Evolutionary conservation across 768 basidiomycete genomes (phyloP).

Genomic region (Pluteus cervinus): DNA sequence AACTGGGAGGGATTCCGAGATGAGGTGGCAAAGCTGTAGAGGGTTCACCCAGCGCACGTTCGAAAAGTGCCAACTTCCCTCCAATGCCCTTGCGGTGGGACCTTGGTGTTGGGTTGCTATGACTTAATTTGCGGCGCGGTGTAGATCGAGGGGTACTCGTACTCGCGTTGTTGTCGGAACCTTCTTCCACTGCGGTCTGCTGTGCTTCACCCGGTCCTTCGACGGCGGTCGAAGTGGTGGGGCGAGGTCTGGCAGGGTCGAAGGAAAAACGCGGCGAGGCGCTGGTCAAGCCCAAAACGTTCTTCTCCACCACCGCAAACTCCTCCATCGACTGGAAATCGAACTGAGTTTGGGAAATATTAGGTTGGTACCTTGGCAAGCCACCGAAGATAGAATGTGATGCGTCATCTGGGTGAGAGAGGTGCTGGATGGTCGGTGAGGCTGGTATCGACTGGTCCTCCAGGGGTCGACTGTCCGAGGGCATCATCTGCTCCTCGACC

Average conservation of each 20-base stretch:
- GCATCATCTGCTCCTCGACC: slow-evolving; percentile 7
- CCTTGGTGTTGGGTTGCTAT: slow-evolving; percentile 68
- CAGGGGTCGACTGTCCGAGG: slow-evolving; percentile 7
- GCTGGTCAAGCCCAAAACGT: slow-evolving; percentile 56
- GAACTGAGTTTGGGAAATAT: slow-evolving; percentile 50
- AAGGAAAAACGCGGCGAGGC: slow-evolving; percentile 40
- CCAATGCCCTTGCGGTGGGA: slow-evolving; percentile 50
- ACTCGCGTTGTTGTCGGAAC: slow-evolving; percentile 16
- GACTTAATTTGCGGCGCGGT: slow-evolving; percentile 83
- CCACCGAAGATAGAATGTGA: slow-evolving; percentile 34
- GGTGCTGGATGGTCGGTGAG: slow-evolving; percentile 27
- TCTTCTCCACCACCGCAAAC: slow-evolving; percentile 68
- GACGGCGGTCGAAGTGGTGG: slow-evolving; percentile 4
- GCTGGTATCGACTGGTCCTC: slow-evolving; percentile 7
- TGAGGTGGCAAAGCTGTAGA: slow-evolving; percentile 41
- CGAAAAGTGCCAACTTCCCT: slow-evolving; percentile 91
- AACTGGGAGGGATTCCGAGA: slow-evolving; percentile 22
- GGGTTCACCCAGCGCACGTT: slow-evolving; percentile 45
- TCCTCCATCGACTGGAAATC: slow-evolving; percentile 75
- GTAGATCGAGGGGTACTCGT: slow-evolving; percentile 26
- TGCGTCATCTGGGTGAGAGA: slow-evolving; percentile 32
- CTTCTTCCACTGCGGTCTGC: slow-evolving; percentile 11
- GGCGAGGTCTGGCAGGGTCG: neutral
- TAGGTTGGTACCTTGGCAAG: slow-evolving; percentile 67
- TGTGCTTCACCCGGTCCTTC: neutral